Evolutionary conservation across 345 rosid genomes (phyloP).

Genomic region (Psidium friedrichsthalianum): DNA sequence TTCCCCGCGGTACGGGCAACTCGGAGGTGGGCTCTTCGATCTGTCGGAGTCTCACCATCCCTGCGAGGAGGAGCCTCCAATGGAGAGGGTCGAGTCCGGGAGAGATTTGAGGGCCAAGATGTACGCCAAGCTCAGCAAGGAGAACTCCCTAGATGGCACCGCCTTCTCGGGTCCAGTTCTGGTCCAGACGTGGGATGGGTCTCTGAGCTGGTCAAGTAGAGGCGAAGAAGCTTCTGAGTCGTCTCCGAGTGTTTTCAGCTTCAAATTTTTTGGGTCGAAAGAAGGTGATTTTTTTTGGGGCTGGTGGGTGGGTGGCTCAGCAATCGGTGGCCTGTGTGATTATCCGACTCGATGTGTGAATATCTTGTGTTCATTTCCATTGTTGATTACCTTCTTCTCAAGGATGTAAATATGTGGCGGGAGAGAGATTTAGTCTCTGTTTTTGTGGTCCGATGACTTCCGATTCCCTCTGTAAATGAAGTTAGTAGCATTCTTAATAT

Average conservation of each 20-base stretch:
- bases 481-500: not conserved
- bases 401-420: not conserved
- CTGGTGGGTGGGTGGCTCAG: not conserved
- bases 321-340: not conserved
- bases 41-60: slow-evolving; percentile 24
- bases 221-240: not conserved
- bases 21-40: slow-evolving; percentile 22
- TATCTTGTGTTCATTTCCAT: not conserved
- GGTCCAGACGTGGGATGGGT: slow-evolving; percentile 77
- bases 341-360: not conserved
- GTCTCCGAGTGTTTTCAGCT: not conserved
- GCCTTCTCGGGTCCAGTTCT: slow-evolving; percentile 5
- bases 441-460: not conserved
- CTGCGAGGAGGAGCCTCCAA: slow-evolving; percentile 47
- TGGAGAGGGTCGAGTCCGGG: slow-evolving; percentile 86
- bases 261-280: not conserved
- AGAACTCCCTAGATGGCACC: slow-evolving; percentile 28
- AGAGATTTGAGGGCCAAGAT: slow-evolving; percentile 52
- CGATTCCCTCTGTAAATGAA: not conserved
- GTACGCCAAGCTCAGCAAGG: slow-evolving; percentile 65
- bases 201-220: slow-evolving; percentile 49
- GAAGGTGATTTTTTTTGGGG: not conserved
- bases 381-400: not conserved
- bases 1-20: slow-evolving; percentile 28
- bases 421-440: not conserved